Evolutionary conservation across 1,284 basidiomycete species (phyloP).

Genomic region (Cerioporus squamosus): DNA sequence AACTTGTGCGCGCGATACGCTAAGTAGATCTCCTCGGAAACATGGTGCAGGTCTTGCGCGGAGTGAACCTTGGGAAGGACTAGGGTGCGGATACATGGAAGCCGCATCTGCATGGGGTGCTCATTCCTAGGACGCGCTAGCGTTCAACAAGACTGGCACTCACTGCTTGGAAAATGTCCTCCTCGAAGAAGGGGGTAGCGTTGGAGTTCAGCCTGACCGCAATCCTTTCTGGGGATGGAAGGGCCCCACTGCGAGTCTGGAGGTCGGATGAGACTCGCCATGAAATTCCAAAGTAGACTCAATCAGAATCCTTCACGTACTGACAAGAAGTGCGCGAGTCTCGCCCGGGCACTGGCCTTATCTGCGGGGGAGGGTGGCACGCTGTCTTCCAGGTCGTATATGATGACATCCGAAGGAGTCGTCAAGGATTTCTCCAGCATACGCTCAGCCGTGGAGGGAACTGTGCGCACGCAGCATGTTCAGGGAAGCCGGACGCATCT

Average conservation of each 20-base stretch:
- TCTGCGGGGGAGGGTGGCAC: conserved; percentile 64
- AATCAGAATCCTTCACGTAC: conserved; percentile 40
- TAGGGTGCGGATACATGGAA: conserved; percentile 56
- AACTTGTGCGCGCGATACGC: conserved; percentile 27
- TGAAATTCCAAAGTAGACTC: too few species aligned
- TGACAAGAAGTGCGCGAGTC: conserved; percentile 62
- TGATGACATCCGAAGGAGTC: conserved; percentile 70
- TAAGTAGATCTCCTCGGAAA: conserved; percentile 53
- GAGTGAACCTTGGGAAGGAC: conserved; percentile 84
- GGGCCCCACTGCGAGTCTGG: conserved; percentile 39
- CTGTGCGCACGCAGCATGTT: conserved; percentile 36
- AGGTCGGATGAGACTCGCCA: not conserved
- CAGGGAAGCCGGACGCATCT: not conserved
- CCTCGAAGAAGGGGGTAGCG: conserved; percentile 70
- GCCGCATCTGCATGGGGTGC: conserved; percentile 25
- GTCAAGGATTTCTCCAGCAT: conserved; percentile 82
- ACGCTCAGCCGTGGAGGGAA: conserved; percentile 77
- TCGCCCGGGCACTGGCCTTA: conserved; percentile 65
- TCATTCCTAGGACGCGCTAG: not conserved
- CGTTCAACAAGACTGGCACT: conserved; percentile 4
- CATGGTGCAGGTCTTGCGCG: conserved; percentile 62
- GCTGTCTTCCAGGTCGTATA: conserved; percentile 90
- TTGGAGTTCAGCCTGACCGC: conserved; percentile 81
- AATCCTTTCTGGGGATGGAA: conserved; percentile 53
- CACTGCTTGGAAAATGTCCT: conserved; percentile 75